Percentiles rank a stretch among this genome's conserved stretches.
These are phyloP conservation scores for Sporisorium reilianum DNA, from an alignment of 1,284 basidiomycete genomes.

Conservation along the genomic window DNA sequence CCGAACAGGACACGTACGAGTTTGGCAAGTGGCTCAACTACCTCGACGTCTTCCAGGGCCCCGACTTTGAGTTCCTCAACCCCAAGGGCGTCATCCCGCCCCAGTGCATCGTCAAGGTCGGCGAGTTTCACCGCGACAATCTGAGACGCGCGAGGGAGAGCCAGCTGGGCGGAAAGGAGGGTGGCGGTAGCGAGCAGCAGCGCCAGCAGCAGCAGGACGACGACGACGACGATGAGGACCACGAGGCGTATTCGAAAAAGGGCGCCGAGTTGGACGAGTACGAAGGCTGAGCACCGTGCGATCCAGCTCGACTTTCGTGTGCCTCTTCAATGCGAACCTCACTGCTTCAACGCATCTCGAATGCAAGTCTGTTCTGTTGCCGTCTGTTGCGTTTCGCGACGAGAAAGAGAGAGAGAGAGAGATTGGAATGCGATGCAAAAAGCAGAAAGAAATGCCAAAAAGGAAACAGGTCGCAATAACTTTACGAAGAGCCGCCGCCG, in stretches of 20 bases:
- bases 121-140: slow-evolving; percentile 76
- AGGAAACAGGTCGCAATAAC: too few relatives aligned
- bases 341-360: neutral
- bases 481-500: neutral
- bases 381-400: neutral
- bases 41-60: slow-evolving; percentile 58
- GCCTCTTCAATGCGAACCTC: neutral
- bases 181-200: slow-evolving; percentile 24
- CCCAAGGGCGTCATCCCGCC: slow-evolving; percentile 70
- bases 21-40: slow-evolving; percentile 70
- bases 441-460: neutral
- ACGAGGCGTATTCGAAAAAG: slow-evolving; percentile 73
- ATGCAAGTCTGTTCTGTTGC: neutral
- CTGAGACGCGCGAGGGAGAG: slow-evolving; percentile 70
- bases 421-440: neutral
- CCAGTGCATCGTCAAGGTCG: slow-evolving; percentile 70
- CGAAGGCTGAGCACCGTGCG: slow-evolving; percentile 24
- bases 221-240: slow-evolving; percentile 69
- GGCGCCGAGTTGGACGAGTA: slow-evolving; percentile 75
- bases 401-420: neutral
- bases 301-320: neutral
- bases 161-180: slow-evolving; percentile 49
- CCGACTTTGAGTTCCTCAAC: slow-evolving; percentile 69
- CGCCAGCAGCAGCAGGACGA: slow-evolving; percentile 52
- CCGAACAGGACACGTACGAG: slow-evolving; percentile 82